These are phyloP conservation scores for Cadophora sp. DNA, from an alignment of 2,329 filamentous ascomycete species.

Conservation along the genomic window DNA sequence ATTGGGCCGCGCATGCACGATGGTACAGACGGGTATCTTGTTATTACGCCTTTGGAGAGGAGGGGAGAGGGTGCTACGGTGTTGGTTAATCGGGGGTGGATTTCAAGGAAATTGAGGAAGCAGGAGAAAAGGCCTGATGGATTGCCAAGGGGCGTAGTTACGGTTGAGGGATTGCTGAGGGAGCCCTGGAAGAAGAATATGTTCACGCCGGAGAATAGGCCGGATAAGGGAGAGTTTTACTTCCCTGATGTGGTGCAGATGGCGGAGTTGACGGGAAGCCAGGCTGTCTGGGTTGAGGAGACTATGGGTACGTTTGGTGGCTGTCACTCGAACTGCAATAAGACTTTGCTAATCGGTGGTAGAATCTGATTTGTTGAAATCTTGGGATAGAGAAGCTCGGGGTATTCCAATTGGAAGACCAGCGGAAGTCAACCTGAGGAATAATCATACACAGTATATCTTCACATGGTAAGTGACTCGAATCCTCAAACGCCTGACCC, in stretches of 20 bases:
- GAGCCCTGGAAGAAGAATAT: conserved; percentile 97
- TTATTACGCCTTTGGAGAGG: conserved; percentile 89
- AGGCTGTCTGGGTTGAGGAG: conserved; percentile 93
- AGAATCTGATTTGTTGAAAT: conserved; percentile 81
- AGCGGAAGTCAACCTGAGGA: conserved; percentile 89
- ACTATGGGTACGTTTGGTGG: conserved; percentile 75
- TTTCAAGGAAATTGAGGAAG: conserved; percentile 74
- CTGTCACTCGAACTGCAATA: neutral
- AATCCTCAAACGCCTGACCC: neutral
- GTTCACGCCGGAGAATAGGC: conserved; percentile 92
- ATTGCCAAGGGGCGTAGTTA: conserved; percentile 73
- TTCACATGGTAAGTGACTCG: conserved; percentile 83
- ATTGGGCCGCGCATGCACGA: conserved; percentile 90
- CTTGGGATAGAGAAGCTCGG: conserved; percentile 76
- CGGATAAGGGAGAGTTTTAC: conserved; percentile 86
- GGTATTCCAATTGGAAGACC: conserved; percentile 90
- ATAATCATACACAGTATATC: conserved; percentile 98
- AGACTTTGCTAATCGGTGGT: conserved; percentile 11
- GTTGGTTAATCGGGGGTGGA: conserved; percentile 91
- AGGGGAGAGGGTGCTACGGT: conserved; percentile 70
- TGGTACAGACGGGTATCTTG: conserved; percentile 87
- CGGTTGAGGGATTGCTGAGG: conserved; percentile 82
- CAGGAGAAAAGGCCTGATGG: conserved; percentile 69
- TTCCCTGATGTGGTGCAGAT: conserved; percentile 95
- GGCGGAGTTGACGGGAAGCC: conserved; percentile 81